Percentiles rank a stretch among this genome's conserved stretches.
phyloP scores from a whole-genome alignment of 768 basidiomycete genomes.

The Astraeus odoratus region DNA sequence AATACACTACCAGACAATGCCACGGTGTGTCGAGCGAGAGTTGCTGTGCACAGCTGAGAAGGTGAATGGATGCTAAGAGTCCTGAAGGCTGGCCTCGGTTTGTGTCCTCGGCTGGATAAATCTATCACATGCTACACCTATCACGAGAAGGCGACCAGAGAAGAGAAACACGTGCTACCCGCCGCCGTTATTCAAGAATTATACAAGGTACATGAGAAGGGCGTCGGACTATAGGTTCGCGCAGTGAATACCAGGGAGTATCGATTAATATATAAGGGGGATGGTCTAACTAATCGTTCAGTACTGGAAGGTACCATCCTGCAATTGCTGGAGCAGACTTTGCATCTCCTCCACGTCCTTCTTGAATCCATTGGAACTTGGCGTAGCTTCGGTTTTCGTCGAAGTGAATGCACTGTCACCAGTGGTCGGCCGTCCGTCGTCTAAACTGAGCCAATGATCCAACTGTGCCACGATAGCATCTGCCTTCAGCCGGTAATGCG shows the following conservation, averaged over 20 bases:
- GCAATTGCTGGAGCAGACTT: constrained; percentile 42
- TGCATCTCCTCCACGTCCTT: constrained; percentile 73
- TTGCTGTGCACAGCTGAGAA: no score
- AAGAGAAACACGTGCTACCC: neutral
- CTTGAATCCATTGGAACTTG: constrained; percentile 53
- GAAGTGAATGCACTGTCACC: constrained; percentile 46
- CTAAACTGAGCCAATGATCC: constrained; percentile 67
- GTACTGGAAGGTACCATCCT: constrained; percentile 21
- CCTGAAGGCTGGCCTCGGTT: no score
- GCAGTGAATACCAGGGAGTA: neutral
- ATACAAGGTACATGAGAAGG: neutral
- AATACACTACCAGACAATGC: no score
- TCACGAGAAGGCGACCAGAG: neutral
- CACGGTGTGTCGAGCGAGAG: neutral
- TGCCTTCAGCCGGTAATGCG: constrained; percentile 87
- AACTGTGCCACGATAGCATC: constrained; percentile 62
- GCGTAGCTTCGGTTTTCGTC: constrained; percentile 31
- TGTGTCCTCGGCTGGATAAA: neutral
- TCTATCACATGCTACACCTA: constrained; percentile 13
- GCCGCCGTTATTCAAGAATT: neutral
- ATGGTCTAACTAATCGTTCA: neutral
- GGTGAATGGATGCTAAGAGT: no score
- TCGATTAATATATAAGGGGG: neutral
- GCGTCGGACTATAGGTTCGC: neutral
- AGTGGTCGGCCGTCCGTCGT: constrained; percentile 60